phyloP scores from a whole-genome alignment of 2,329 filamentous ascomycete genomes.

The Drechslerella dactyloides region DNA sequence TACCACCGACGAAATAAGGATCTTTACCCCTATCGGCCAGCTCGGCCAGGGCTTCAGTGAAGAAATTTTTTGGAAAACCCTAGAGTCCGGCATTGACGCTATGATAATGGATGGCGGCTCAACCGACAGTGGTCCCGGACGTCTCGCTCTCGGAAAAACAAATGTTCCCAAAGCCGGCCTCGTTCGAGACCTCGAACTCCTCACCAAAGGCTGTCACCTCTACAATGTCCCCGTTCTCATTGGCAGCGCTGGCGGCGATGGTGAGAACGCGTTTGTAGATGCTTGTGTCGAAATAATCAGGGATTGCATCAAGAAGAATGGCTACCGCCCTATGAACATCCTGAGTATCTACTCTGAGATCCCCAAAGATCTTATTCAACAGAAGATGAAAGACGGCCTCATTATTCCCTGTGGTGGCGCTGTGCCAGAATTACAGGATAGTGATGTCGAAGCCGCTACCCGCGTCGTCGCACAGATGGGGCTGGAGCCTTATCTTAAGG shows the following conservation, averaged over 20 bases:
- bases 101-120: slow-evolving; percentile 58
- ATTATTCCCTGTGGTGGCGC: slow-evolving; percentile 59
- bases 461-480: slow-evolving; percentile 62
- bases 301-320: slow-evolving; percentile 56
- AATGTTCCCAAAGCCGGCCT: slow-evolving; percentile 42
- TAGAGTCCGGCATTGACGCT: slow-evolving; percentile 53
- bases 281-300: slow-evolving; percentile 59
- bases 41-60: slow-evolving; percentile 55
- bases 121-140: slow-evolving; percentile 58
- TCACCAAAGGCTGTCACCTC: slow-evolving; percentile 50
- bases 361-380: slow-evolving; percentile 56
- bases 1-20: slow-evolving; percentile 47
- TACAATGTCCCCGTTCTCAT: slow-evolving; percentile 52
- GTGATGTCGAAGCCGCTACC: slow-evolving; percentile 58
- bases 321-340: slow-evolving; percentile 54
- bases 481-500: slow-evolving; percentile 60
- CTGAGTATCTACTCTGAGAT: slow-evolving; percentile 59
- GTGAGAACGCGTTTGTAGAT: slow-evolving; percentile 60
- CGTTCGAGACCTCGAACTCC: slow-evolving; percentile 43
- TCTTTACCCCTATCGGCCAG: slow-evolving; percentile 55
- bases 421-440: slow-evolving; percentile 59
- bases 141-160: slow-evolving; percentile 58
- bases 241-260: slow-evolving; percentile 60
- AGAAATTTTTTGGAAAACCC: slow-evolving; percentile 51
- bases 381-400: slow-evolving; percentile 55